These are phyloP conservation scores for Kwoniella mangroviensis DNA, from an alignment of 768 basidiomycete species.

Conservation along the genomic window DNA sequence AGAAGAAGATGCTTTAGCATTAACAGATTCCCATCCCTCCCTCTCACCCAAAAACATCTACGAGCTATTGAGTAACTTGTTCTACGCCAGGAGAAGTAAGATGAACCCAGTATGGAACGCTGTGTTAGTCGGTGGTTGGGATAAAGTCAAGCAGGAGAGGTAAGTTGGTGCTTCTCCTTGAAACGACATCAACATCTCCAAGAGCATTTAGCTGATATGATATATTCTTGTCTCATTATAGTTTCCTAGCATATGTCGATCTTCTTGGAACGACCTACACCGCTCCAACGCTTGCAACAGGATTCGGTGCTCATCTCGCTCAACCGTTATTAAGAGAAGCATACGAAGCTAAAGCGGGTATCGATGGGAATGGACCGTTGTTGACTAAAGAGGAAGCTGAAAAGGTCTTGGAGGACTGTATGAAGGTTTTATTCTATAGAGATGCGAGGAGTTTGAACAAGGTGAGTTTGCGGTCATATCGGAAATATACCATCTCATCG, in stretches of 20 bases:
- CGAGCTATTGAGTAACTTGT: conserved; percentile 84
- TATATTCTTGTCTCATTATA: conserved; percentile 52
- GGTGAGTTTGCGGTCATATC: conserved; percentile 61
- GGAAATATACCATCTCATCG: neutral
- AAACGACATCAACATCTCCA: neutral
- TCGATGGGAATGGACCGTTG: conserved; percentile 53
- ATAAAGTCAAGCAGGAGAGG: conserved; percentile 72
- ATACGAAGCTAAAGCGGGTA: conserved; percentile 79
- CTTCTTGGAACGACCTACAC: conserved; percentile 95
- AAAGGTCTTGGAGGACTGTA: conserved; percentile 77
- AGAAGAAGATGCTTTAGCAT: conserved; percentile 64
- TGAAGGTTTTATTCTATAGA: conserved; percentile 94
- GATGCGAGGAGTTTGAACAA: conserved; percentile 96
- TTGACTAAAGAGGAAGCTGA: conserved; percentile 80
- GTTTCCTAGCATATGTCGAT: conserved; percentile 93
- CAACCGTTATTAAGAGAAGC: conserved; percentile 88
- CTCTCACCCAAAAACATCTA: conserved; percentile 89
- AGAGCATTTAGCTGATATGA: neutral
- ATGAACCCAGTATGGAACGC: conserved; percentile 96
- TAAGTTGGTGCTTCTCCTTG: conserved; percentile 53
- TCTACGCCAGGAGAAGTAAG: conserved; percentile 86
- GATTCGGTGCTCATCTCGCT: conserved; percentile 90
- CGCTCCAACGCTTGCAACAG: conserved; percentile 90
- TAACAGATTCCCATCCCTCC: conserved; percentile 77
- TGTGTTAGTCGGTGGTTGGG: conserved; percentile 86